A percentile compares a stretch with the other conserved stretches of the same genome.
Conservation (phyloP, 192 early-diverging fungal species). For the Entomortierella parvispora region DNA sequence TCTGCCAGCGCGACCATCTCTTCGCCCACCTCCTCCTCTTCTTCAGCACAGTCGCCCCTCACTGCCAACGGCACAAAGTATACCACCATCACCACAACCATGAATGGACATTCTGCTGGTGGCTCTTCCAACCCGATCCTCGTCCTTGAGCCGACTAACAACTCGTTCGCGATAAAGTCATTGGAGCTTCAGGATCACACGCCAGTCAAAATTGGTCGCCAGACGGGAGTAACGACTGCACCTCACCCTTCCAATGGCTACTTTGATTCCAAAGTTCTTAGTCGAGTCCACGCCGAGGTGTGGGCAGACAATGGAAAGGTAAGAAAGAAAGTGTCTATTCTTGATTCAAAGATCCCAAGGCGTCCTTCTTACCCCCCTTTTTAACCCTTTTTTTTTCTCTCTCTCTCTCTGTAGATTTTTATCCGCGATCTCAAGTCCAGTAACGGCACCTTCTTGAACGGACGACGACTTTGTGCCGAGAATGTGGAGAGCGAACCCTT, state of each 20-base stretch:
- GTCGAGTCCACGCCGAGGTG: slow-evolving; percentile 81
- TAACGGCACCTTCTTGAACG: slow-evolving; percentile 88
- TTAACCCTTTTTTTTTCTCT: too few species aligned
- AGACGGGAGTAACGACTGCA: slow-evolving; percentile 66
- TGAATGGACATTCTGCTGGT: background rate
- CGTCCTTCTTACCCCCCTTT: background rate
- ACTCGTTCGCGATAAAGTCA: slow-evolving; percentile 57
- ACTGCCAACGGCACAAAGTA: slow-evolving; percentile 1
- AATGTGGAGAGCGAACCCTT: slow-evolving; percentile 64
- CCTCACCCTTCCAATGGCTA: slow-evolving; percentile 78
- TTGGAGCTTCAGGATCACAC: slow-evolving; percentile 63
- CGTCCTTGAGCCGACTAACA: slow-evolving; percentile 56
- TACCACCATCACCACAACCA: slow-evolving; percentile 2
- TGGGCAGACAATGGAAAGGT: slow-evolving; percentile 73
- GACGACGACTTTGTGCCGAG: slow-evolving; percentile 71
- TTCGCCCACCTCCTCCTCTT: slow-evolving; percentile 8
- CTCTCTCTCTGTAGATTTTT: slow-evolving; percentile 57
- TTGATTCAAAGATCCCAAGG: background rate
- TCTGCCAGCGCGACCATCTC: slow-evolving; percentile 5
- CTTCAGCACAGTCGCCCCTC: slow-evolving; percentile 9
- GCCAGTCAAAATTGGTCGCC: slow-evolving; percentile 74
- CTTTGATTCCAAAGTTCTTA: slow-evolving; percentile 88
- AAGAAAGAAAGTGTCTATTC: background rate
- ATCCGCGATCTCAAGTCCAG: slow-evolving; percentile 80
- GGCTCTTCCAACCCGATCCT: slow-evolving; percentile 28